Conservation (phyloP, 352 stramenopile genomes). For the Phytophthora idaei region DNA sequence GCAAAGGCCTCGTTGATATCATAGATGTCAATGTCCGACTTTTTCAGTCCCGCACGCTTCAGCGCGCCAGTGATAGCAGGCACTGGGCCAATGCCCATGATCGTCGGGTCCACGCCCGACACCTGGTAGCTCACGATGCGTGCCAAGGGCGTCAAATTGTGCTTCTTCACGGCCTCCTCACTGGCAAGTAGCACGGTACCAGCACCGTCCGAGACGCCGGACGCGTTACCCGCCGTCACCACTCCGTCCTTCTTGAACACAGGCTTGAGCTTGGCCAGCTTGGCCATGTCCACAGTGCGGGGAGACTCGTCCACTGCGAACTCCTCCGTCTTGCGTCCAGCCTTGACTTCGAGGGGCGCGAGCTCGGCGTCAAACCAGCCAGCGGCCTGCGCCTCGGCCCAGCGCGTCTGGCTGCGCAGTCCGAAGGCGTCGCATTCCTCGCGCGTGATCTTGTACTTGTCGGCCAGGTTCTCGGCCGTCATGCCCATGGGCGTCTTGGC, state of each 20-base stretch:
- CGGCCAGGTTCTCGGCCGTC: slow-evolving; percentile 98
- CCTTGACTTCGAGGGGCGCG: slow-evolving; percentile 90
- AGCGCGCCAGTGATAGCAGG: slow-evolving; percentile 95
- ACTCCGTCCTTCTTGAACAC: slow-evolving; percentile 98
- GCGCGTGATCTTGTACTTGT: slow-evolving; percentile 93
- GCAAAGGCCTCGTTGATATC: slow-evolving; percentile 99
- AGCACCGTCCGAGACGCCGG: slow-evolving; percentile 97
- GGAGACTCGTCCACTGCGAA: slow-evolving; percentile 81
- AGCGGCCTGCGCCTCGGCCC: slow-evolving; percentile 88
- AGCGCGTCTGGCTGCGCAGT: slow-evolving; percentile 93
- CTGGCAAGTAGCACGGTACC: slow-evolving; percentile 94
- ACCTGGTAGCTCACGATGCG: slow-evolving; percentile 93
- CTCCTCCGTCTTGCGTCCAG: slow-evolving; percentile 89
- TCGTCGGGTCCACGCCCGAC: slow-evolving; percentile 94
- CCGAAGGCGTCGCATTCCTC: slow-evolving; percentile 96
- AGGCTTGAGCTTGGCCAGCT: slow-evolving; percentile 92
- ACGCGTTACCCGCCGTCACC: slow-evolving; percentile 96
- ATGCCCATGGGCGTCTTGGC: slow-evolving; percentile 97
- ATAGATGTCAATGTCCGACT: slow-evolving; percentile 96
- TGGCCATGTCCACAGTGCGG: slow-evolving; percentile 79
- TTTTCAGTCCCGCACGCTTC: slow-evolving; percentile 81
- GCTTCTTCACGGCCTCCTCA: slow-evolving; percentile 92
- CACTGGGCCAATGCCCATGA: slow-evolving; percentile 98
- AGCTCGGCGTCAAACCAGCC: slow-evolving; percentile 97
- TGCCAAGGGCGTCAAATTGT: slow-evolving; percentile 94